A percentile compares a stretch with the other conserved stretches of the same genome.
These are phyloP conservation scores for Saturnispora zaruensis DNA, from an alignment of 805 yeast species.

Conservation along the genomic window DNA sequence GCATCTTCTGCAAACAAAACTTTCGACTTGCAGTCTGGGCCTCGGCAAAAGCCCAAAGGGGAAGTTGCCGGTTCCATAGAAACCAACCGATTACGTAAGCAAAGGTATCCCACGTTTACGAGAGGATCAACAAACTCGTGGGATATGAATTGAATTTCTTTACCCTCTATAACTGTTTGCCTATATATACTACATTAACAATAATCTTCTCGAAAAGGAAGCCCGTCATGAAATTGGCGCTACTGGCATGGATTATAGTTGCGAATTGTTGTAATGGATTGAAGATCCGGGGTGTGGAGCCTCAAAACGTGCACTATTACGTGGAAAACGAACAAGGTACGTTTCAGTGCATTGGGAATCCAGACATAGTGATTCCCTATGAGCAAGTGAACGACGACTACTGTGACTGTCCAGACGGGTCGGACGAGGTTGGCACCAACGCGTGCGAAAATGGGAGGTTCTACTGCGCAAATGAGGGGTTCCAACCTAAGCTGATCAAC, in stretches of 20 bases:
- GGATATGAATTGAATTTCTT: not conserved
- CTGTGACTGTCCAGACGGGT: constrained; percentile 97
- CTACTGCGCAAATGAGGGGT: constrained; percentile 74
- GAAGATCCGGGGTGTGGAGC: constrained; percentile 29
- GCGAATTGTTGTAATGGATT: not conserved
- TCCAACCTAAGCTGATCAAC: constrained; percentile 52
- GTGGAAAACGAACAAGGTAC: constrained; percentile 39
- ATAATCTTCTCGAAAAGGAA: too few species aligned
- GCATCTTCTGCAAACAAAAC: not conserved
- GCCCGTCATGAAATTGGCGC: not conserved
- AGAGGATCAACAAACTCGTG: not conserved
- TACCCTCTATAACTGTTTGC: not conserved
- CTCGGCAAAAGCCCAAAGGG: not conserved
- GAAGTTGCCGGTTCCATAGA: not conserved
- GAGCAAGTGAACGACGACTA: constrained; percentile 75
- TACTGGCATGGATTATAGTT: not conserved
- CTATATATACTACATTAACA: too few species aligned
- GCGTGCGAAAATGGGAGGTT: constrained; percentile 58
- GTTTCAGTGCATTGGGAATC: constrained; percentile 66
- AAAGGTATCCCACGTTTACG: not conserved
- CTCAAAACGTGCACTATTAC: constrained; percentile 37
- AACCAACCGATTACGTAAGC: not conserved
- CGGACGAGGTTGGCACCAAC: constrained; percentile 93
- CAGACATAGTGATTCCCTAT: constrained; percentile 51
- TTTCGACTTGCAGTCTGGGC: not conserved